phyloP scores from a whole-genome alignment of 208 protist species.

The Vickermania spadyakhi region DNA sequence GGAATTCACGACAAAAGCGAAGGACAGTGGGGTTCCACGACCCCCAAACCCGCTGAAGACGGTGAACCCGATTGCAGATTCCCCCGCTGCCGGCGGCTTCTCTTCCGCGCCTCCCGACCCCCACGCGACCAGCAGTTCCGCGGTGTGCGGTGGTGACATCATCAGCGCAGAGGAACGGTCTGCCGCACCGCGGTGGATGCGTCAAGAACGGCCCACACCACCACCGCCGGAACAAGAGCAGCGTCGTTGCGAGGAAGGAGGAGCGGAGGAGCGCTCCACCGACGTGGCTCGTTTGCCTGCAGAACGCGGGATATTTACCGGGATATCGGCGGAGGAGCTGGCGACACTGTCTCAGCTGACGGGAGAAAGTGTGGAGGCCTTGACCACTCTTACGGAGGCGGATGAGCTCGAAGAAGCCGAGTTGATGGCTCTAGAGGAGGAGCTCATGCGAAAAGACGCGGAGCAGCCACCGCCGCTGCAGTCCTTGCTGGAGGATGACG shows the following conservation, averaged over 20 bases:
- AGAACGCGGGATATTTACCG: not conserved
- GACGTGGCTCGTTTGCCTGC: not conserved
- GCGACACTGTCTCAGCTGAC: not conserved
- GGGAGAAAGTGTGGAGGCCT: conserved; percentile 8
- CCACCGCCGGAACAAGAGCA: no score
- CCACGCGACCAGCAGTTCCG: not conserved
- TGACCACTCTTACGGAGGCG: conserved; percentile 59
- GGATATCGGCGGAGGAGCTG: not conserved
- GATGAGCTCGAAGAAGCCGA: conserved; percentile 79
- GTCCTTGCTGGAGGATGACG: conserved; percentile 67
- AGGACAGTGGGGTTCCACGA: conserved; percentile 19
- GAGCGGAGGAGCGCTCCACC: not conserved
- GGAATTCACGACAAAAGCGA: conserved; percentile 53
- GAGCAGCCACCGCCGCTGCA: conserved; percentile 55
- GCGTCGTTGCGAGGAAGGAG: no score
- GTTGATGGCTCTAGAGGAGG: not conserved
- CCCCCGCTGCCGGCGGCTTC: no score
- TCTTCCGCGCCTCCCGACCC: not conserved
- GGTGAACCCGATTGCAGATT: not conserved
- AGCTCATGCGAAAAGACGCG: conserved; percentile 51
- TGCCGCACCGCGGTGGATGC: not conserved
- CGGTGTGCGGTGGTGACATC: not conserved
- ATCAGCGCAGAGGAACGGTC: not conserved
- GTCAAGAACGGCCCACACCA: no score
- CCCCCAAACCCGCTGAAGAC: not conserved